Conservation (phyloP, 345 rosid genomes). For the Lepidium didymum region DNA sequence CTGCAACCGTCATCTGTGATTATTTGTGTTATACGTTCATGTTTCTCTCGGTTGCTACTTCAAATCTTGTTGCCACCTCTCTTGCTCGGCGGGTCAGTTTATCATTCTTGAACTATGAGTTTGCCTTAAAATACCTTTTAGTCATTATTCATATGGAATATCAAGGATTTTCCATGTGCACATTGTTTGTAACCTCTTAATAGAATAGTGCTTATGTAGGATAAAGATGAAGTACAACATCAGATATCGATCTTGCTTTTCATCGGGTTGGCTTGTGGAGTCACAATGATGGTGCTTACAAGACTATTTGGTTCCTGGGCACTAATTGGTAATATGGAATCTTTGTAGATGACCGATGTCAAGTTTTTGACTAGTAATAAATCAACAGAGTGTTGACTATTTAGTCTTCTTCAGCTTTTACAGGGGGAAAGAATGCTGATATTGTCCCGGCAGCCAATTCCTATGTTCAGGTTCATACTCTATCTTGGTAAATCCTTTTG, state of each 20-base stretch:
- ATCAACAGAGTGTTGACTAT: conserved; percentile 6
- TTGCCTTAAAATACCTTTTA: neutral
- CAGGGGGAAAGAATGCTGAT: conserved; percentile 60
- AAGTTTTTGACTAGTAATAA: neutral
- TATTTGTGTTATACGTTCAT: conserved; percentile 46
- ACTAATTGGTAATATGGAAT: conserved; percentile 52
- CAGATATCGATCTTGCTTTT: conserved; percentile 84
- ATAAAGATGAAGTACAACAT: conserved; percentile 73
- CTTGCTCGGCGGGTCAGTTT: conserved; percentile 43
- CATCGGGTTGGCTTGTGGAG: conserved; percentile 64
- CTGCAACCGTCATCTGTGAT: conserved; percentile 51
- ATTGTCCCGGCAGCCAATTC: conserved; percentile 78
- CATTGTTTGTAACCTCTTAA: conserved; percentile 6
- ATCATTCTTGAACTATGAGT: neutral
- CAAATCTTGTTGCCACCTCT: conserved; percentile 54
- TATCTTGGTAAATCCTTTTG: neutral
- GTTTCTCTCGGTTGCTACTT: conserved; percentile 57
- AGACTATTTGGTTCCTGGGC: conserved; percentile 66
- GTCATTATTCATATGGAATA: neutral
- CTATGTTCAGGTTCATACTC: conserved; percentile 67
- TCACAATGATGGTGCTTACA: conserved; percentile 61
- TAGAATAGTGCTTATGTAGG: conserved; percentile 41
- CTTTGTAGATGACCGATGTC: neutral
- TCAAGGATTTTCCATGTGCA: neutral
- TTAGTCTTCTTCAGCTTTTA: conserved; percentile 50